Base-by-base conservation (phyloP, 176 grass and related monocot species). In the Melocanna baccifera region DNA sequence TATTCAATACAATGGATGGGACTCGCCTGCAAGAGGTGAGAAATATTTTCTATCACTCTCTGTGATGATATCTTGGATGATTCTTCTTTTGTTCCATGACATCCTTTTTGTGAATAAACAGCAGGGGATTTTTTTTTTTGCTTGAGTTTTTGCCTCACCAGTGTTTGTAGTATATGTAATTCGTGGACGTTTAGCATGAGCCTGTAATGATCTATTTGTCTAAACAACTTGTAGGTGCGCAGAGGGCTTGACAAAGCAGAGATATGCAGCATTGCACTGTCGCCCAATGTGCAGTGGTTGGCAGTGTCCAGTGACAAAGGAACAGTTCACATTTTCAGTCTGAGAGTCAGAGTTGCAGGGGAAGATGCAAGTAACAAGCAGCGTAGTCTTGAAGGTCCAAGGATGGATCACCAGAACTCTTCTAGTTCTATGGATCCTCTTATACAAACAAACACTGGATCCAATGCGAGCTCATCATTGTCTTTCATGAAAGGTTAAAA, bases 1-100 rank as follows among this genome's bases (percentile, higher is more conserved):
- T 97, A 88, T 97, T 97, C 67, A 97, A 97, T 66, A 97, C 95
- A 29, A 87, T 93, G 92, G 95, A 97, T 59, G 92, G 95, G 55
- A 94, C 85, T 79, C 92, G 83, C 67, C 67, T 97, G 77, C 95
- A 97, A 76, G 95, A 97, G 95, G 95, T 93, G 88, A 85, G 50
- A 22, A 86, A 75, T 48, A 23, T 62, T 73, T 80, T 77, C 1
- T 53, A 28, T 69, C 50, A 4, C 57, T 61, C 12, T 85, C 20
- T 66, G 72, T 12, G 28, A 71, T 45, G 19, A 20, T 73, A 67
- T 42, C 52, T 67, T 51, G 22, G 73, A n/a, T 0, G 28, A 50
- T 69, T 56, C 6, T 20, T 43, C 22, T 58, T 69, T 43, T 20
- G 20, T 74, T 75, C 12, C 10, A 71, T 61, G 53, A 0, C 47